Base-by-base conservation (phyloP, 116 monocot genomes). In the Iris pallida region DNA sequence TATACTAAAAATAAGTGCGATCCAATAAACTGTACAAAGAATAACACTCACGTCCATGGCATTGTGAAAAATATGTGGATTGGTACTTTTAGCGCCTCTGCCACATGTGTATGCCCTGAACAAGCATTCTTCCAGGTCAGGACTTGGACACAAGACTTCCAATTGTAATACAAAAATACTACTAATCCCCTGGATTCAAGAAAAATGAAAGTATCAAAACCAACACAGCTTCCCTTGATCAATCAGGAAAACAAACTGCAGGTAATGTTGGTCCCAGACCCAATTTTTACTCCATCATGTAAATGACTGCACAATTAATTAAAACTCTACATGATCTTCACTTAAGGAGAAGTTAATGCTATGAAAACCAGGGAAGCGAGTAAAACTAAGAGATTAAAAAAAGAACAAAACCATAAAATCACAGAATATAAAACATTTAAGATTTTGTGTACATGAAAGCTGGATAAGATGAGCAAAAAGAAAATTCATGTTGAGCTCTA, bases 11-110 rank as follows among this genome's bases (percentile, higher is more conserved):
- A 48, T 0, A 5, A 65, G 11, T 48, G 49, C 19, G 46, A 46
- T 48, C 20, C 20, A 53, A 51, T 53, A 51, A 6, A 13, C 41
- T 30, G 30, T 11, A 7, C 66, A 53, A 14, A 53, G 16, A 16
- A 45, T 18, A 75, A 71, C 40, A 79, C 99, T 85, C 76, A 93
- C 93, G 99, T 90, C 99, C 99, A 99, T 18, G 99, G 99, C 99
- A 99, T 99, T 68, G 99, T 99, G 70, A 99, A 99, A 66, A 99
- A 99, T 75, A 99, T 90, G 67, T 99, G 99, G 71, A 99, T 82
- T 57, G 99, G 99, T 79, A 99, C 73, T 83, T 90, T 93, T 17
- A 99, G 77, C 11, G 99, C 93, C 80, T 99, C 99, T 14, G 99
- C 99, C 74, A 99, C 99, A 86, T 99, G 93, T 59, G 86, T 86